phyloP scores from a whole-genome alignment of 1,139 yeast genomes.

The Saccharomyces hybrid region DNA sequence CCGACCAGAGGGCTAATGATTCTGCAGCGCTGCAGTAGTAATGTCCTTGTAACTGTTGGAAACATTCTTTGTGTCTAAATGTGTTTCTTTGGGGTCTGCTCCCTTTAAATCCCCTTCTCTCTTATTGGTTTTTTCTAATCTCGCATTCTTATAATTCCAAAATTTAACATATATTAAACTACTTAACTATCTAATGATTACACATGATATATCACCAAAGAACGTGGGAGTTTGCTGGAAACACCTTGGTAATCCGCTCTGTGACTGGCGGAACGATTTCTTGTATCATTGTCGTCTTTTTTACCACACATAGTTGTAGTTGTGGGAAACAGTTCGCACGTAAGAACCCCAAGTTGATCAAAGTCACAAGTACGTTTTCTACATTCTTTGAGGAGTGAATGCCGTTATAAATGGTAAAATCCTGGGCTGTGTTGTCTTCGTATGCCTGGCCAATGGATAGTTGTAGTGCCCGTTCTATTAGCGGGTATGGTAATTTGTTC shows the following conservation, averaged over 20 bases:
- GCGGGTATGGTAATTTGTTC: constrained; percentile 25
- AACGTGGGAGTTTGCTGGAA: constrained; percentile 27
- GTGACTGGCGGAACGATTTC: constrained; percentile 26
- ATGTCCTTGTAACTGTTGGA: background rate
- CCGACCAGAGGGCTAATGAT: background rate
- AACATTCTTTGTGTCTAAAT: background rate
- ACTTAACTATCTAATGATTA: no score
- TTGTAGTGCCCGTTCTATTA: constrained; percentile 16
- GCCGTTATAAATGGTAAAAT: constrained; percentile 18
- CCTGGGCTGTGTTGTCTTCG: background rate
- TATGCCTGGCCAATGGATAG: constrained; percentile 15
- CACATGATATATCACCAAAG: constrained; percentile 16
- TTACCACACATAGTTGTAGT: constrained; percentile 24
- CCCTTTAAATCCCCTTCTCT: background rate
- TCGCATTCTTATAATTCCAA: background rate
- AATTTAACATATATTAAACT: constrained; percentile 1
- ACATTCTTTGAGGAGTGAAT: constrained; percentile 22
- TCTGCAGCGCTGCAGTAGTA: background rate
- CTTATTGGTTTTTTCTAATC: background rate
- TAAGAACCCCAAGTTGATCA: constrained; percentile 25
- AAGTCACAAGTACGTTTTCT: constrained; percentile 27
- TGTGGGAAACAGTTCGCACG: constrained; percentile 31
- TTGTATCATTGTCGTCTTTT: constrained; percentile 20
- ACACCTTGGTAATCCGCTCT: constrained; percentile 21
- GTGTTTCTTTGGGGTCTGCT: background rate